phyloP scores from a whole-genome alignment of 73 alveolate species.

The Paramecium tetraurelia region DNA sequence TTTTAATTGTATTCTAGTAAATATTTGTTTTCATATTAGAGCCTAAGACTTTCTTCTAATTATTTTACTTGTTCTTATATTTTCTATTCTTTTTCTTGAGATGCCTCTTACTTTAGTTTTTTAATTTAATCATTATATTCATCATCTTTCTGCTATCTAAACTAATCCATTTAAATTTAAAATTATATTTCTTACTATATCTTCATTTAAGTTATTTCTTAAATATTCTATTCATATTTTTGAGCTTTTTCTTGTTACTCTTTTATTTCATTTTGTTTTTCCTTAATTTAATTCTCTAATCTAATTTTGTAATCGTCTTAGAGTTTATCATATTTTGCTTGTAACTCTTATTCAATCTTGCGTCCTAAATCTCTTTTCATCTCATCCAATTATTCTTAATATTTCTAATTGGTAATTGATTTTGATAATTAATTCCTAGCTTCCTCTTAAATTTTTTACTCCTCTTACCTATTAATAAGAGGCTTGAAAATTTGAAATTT shows the following conservation, averaged over 20 bases:
- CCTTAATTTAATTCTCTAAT: not conserved
- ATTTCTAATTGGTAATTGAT: not conserved
- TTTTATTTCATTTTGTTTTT: not conserved
- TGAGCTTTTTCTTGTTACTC: not conserved
- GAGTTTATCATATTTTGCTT: not conserved
- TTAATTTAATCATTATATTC: not conserved
- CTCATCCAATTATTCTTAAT: not conserved
- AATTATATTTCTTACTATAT: not conserved
- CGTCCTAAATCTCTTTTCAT: not conserved
- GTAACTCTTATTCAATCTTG: not conserved
- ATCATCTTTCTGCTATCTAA: not conserved
- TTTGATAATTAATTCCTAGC: not conserved
- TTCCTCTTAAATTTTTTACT: not conserved
- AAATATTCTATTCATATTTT: not conserved
- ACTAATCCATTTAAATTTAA: not conserved
- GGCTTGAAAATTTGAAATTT: no score
- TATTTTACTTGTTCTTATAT: not conserved
- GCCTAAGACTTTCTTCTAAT: not conserved
- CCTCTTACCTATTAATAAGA: not conserved
- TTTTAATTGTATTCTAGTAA: not conserved
- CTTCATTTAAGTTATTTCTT: not conserved
- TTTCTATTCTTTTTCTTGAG: not conserved
- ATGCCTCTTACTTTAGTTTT: not conserved
- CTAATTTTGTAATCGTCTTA: not conserved
- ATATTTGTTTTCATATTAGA: not conserved